phyloP scores from a whole-genome alignment of 768 basidiomycete genomes.

The Erythrobasidium yunnanense region DNA sequence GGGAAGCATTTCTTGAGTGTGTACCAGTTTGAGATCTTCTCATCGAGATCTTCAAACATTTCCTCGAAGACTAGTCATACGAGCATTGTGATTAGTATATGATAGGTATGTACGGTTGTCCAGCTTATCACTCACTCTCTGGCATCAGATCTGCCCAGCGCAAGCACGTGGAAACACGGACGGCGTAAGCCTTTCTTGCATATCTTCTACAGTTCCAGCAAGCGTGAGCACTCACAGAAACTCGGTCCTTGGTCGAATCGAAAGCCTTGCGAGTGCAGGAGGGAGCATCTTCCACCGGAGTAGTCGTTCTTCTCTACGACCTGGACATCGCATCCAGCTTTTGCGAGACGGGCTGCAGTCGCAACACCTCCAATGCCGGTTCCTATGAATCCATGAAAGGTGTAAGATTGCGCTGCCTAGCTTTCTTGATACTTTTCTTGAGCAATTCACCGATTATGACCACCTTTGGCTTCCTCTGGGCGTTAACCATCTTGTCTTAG shows the following conservation, averaged over 20 bases:
- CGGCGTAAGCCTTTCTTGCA: not conserved
- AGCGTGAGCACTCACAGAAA: not conserved
- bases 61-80: constrained; percentile 41
- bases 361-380: constrained; percentile 44
- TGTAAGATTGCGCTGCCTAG: not conserved
- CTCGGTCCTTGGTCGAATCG: constrained; percentile 44
- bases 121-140: not conserved
- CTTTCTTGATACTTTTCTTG: not conserved
- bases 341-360: constrained; percentile 44
- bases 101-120: not conserved
- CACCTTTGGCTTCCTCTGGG: constrained; percentile 10
- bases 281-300: constrained; percentile 45
- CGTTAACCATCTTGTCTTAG: not conserved
- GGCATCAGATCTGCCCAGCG: not conserved
- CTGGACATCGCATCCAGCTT: constrained; percentile 44
- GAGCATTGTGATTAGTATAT: not conserved
- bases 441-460: constrained; percentile 16
- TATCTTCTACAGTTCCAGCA: not conserved
- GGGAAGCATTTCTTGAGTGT: constrained; percentile 45
- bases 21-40: constrained; percentile 40
- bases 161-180: not conserved
- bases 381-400: constrained; percentile 36
- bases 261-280: constrained; percentile 42
- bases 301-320: constrained; percentile 40
- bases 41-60: constrained; percentile 43